These are phyloP conservation scores for Nakaseomyces glabratus DNA, from an alignment of 1,139 yeast genomes.

Conservation along the genomic window DNA sequence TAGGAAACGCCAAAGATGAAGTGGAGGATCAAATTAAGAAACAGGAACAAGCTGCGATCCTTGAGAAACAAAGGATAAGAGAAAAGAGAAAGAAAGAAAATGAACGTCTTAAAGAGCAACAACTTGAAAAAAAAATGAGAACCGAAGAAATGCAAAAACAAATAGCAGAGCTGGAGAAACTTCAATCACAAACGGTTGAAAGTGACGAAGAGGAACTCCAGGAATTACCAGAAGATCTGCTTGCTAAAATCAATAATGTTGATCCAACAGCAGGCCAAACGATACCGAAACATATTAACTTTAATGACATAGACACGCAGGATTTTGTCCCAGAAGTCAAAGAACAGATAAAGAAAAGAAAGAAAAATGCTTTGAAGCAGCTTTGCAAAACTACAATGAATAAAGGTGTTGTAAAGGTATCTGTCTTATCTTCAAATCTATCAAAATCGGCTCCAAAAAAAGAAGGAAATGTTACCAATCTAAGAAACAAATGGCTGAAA, in stretches of 20 bases:
- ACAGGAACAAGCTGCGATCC: conserved; percentile 31
- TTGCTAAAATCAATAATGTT: conserved; percentile 19
- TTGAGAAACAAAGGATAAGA: conserved; percentile 35
- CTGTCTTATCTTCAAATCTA: conserved; percentile 15
- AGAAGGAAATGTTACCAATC: conserved; percentile 36
- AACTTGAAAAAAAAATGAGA: conserved; percentile 29
- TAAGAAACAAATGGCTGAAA: conserved; percentile 51
- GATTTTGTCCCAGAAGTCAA: conserved; percentile 13
- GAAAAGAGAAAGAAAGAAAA: conserved; percentile 46
- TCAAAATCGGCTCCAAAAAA: conserved; percentile 36
- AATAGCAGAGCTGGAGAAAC: conserved; percentile 19
- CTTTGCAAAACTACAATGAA: conserved; percentile 35
- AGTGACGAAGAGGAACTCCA: conserved; percentile 13
- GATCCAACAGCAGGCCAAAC: conserved; percentile 9
- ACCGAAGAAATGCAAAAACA: conserved; percentile 33
- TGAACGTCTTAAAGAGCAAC: conserved; percentile 39
- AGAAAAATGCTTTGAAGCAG: conserved; percentile 37
- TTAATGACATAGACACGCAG: conserved; percentile 24
- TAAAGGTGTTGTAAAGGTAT: conserved; percentile 51
- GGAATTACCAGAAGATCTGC: conserved; percentile 28
- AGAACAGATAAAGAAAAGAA: conserved; percentile 32
- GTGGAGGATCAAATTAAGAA: conserved; percentile 35
- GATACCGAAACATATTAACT: conserved; percentile 19
- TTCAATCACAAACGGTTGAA: conserved; percentile 11
- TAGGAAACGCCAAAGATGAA: conserved; percentile 25